Evolutionary conservation across 305 asterid species (phyloP), one percentile per base, ranked within the genome.

Genomic region (Striga hermonthica): DNA sequence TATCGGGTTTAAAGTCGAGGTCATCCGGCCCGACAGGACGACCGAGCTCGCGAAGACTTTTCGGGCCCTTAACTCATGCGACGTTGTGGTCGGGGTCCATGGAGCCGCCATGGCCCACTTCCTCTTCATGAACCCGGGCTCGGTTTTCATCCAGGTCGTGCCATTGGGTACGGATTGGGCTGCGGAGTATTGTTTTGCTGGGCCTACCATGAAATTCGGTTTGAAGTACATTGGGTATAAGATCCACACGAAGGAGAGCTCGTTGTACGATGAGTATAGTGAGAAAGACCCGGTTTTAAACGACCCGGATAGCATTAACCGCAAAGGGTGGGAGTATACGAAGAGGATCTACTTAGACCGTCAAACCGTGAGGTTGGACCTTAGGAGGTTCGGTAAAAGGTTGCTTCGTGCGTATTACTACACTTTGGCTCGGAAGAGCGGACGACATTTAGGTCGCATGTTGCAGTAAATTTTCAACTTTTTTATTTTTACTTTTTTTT

Each of bases 21-120:
- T 94, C 41, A 9, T 94, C 82, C 78, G 77, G 78, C 99, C 99
- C 10, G 72, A 81, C 40, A 72, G 80, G 16, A 82, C 76, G 16
- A 76, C 77, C 14, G 97, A 94, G 77, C 84, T 94, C 0, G 97
- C 97, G 0, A 86, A 81, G 48, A 72, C 82, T 22, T 93, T 86
- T 7, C 70, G 82, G 28, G 81, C 67, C 43, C 82, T 94, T 1
- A 90, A 94, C 76, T 86, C 96, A 0, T 90, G 95, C 12, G 96
- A 94, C 55, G 96, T 88, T 28, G 71, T 90, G 91, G 48, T 94
- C n/a, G 99, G 97, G 48, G 97, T 90, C 64, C 98, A 93, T 0
- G 98, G 99, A 9, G 99, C 99, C 0, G 99, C 99, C 9, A 83
- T 94, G 97, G 90, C 99, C 6, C 97, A 94, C 72, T 85, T 94